A percentile compares a stretch with the other conserved stretches of the same genome.
Conservation (phyloP, 306 rosid species). For the Alnus rubra region DNA sequence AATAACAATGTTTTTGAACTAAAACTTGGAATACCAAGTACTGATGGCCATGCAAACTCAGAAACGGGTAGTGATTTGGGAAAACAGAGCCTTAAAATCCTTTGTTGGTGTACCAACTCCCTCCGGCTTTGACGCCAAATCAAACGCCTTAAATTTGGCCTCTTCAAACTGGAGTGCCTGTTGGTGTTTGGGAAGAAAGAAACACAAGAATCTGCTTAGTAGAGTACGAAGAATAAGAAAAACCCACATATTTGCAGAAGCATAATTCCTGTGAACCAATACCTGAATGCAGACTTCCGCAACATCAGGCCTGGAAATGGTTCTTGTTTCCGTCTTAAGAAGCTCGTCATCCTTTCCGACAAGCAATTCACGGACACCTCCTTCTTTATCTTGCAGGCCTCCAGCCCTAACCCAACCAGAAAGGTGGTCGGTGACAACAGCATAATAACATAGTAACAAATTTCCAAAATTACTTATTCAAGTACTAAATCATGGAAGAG, state of each 20-base stretch:
- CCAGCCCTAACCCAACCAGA: conserved; percentile 68
- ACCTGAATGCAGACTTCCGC: conserved; percentile 97
- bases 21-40: neutral
- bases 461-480: neutral
- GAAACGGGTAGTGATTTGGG: conserved; percentile 62
- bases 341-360: conserved; percentile 91
- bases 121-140: conserved; percentile 87
- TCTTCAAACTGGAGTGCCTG: conserved; percentile 83
- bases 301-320: conserved; percentile 81
- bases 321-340: conserved; percentile 78
- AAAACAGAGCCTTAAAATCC: conserved; percentile 87
- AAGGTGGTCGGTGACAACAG: neutral
- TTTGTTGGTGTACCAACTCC: conserved; percentile 74
- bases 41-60: conserved; percentile 18
- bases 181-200: conserved; percentile 8
- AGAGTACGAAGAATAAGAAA: neutral
- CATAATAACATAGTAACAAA: neutral
- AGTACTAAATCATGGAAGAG: neutral
- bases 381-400: conserved; percentile 86
- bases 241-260: neutral
- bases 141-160: conserved; percentile 75
- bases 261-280: conserved; percentile 14
- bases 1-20: neutral
- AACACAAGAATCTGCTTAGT: neutral
- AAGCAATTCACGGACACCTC: conserved; percentile 76